A percentile compares a stretch with the other conserved stretches of the same genome.
Conservation (phyloP, 2,329 filamentous ascomycete species). For the Tympanopsis confertula region DNA sequence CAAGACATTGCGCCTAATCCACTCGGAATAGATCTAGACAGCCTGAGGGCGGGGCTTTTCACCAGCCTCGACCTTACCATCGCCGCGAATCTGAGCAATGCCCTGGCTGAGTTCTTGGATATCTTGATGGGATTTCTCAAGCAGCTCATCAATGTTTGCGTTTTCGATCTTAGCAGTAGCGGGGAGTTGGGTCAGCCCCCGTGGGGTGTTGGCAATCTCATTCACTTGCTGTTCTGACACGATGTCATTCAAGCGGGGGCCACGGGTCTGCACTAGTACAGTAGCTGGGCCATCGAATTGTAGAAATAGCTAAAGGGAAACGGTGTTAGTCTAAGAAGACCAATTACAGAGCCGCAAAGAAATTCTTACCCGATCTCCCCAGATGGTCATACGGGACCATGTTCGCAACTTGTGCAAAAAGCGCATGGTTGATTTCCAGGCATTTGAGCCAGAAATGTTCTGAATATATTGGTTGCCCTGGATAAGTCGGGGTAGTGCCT, state of each 20-base stretch:
- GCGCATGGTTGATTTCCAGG: slow-evolving; percentile 61
- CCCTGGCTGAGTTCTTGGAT: not conserved
- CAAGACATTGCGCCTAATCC: too few relatives aligned
- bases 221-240: slow-evolving; percentile 71
- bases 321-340: not conserved
- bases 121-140: not conserved
- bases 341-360: not conserved
- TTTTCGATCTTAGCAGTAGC: too few relatives aligned
- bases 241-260: slow-evolving; percentile 64
- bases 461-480: slow-evolving; percentile 64
- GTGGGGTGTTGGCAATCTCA: slow-evolving; percentile 74
- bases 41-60: too few relatives aligned
- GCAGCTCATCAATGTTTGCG: not conserved
- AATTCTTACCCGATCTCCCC: slow-evolving; percentile 52
- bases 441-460: slow-evolving; percentile 57
- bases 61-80: too few relatives aligned
- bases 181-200: slow-evolving; percentile 32
- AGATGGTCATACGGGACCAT: slow-evolving; percentile 69
- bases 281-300: slow-evolving; percentile 80
- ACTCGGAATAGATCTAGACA: too few relatives aligned
- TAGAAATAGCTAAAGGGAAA: slow-evolving; percentile 59
- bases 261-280: slow-evolving; percentile 80
- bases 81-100: too few relatives aligned
- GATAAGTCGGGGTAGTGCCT: slow-evolving; percentile 46
- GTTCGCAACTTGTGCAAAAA: slow-evolving; percentile 62